Evolutionary conservation across 2,329 filamentous ascomycete genomes (phyloP).

Genomic region (Akanthomyces lecanii): DNA sequence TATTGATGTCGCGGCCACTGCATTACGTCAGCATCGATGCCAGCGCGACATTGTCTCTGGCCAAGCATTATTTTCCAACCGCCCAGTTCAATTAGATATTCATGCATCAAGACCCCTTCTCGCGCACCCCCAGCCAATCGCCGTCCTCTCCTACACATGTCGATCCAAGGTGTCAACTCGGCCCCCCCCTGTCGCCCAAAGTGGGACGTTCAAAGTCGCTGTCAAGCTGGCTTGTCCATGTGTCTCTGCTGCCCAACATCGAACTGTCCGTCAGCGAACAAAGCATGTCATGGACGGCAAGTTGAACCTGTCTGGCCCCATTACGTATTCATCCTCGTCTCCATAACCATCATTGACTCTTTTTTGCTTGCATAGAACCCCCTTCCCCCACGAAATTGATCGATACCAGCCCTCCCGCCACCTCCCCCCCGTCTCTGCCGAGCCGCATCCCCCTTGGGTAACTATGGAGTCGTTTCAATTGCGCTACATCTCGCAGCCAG

Average conservation of each 20-base stretch:
- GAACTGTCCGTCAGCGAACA: neutral
- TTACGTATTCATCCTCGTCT: no score
- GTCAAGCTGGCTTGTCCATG: neutral
- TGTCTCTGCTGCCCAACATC: conserved; percentile 11
- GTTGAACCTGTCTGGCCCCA: neutral
- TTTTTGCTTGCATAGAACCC: no score
- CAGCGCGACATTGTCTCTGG: neutral
- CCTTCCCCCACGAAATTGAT: neutral
- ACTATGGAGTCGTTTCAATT: no score
- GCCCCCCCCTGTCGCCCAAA: neutral
- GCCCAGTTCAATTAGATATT: neutral
- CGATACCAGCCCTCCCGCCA: neutral
- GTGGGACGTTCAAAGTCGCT: neutral
- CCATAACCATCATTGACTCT: no score
- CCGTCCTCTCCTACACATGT: neutral
- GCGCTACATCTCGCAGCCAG: neutral
- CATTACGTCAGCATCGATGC: neutral
- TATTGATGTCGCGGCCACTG: no score
- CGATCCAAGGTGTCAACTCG: conserved; percentile 1
- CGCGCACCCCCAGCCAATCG: neutral
- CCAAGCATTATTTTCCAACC: neutral
- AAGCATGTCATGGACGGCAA: neutral
- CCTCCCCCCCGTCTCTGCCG: neutral
- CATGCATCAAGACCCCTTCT: neutral
- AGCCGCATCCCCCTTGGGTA: neutral